A percentile compares a stretch with the other conserved stretches of the same genome.
Evolutionary conservation across 2,329 filamentous ascomycete genomes (phyloP).

Genomic region (Rhinocladiella mackenziei): DNA sequence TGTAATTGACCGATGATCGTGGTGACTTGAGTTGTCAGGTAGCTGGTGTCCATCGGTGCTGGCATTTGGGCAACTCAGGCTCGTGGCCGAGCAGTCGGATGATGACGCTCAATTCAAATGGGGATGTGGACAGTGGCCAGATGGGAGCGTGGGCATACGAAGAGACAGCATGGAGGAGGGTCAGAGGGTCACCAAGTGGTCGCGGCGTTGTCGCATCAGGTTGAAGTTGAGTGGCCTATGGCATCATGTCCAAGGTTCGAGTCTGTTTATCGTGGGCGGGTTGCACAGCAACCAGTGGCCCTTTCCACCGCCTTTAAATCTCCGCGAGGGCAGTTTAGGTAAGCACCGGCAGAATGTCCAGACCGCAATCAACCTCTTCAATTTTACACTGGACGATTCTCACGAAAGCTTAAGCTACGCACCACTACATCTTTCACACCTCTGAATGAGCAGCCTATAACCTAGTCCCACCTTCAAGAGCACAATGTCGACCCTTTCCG

Average conservation of each 20-base stretch:
- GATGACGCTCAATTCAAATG: constrained; percentile 4
- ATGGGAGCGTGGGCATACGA: constrained; percentile 7
- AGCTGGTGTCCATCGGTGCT: constrained; percentile 75
- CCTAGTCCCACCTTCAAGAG: background rate
- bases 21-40: constrained; percentile 91
- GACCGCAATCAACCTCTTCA: background rate
- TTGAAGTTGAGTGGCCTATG: constrained; percentile 8
- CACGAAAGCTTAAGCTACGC: too few species aligned
- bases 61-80: constrained; percentile 22
- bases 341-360: background rate
- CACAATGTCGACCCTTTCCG: constrained; percentile 35
- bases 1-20: constrained; percentile 90
- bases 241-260: constrained; percentile 2
- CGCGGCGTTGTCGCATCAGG: constrained; percentile 23
- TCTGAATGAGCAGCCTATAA: background rate
- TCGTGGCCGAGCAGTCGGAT: constrained; percentile 17
- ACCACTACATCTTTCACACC: background rate
- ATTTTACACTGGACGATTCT: too few species aligned
- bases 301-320: background rate
- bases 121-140: constrained; percentile 5
- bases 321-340: too few species aligned
- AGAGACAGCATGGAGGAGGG: constrained; percentile 9
- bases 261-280: constrained; percentile 9
- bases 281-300: constrained; percentile 12
- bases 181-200: constrained; percentile 23